Evolutionary conservation across 1,139 yeast genomes (phyloP), one percentile per base, ranked within the genome.

Genomic region (Geotrichum cucujoidarum): DNA sequence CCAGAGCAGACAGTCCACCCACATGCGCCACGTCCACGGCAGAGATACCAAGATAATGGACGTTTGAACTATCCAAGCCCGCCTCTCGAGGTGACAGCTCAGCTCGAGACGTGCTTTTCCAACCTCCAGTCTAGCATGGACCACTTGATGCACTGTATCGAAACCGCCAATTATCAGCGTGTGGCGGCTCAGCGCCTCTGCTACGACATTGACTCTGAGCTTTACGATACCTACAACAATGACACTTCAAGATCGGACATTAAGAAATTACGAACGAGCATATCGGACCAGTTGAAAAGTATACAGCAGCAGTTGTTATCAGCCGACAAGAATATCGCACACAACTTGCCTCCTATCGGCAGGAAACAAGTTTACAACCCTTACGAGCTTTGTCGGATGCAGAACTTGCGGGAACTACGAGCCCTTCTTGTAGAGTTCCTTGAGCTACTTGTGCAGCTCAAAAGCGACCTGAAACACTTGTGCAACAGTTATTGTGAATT

Each of bases 141-240:
- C 14, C n/a, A 16, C 16, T 25, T 43, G 8, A 16, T 43, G 8
- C 27, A 43, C 14, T 29, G 38, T 11, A 27, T 47, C 10, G 45
- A 32, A 13, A 16, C 44, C 2, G 40, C 27, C 18, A 47, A 31
- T 10, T 10, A 16, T 13, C 24, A 37, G 20, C 27, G 46, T 10
- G 46, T 42, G 7, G 10, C 35, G 3, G 46, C 46, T 11, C 49
- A 41, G 31, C 22, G 43, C 18, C 17, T 47, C 10, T 42, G 45
- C 31, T 29, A 17, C 14, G 20, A 36, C 13, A 25, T 32, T 13
- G 34, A 32, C n/a, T 41, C 46, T 3, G 25, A 30, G 22, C 17
- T 36, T 7, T 41, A 47, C 25, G 27, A 20, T 30, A 14, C 14
- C 13, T 38, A 37, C 40, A 47, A 47, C 34, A 47, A 47, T 17